phyloP scores from a whole-genome alignment of 2,329 filamentous ascomycete species.

The Fusarium proliferatum region DNA sequence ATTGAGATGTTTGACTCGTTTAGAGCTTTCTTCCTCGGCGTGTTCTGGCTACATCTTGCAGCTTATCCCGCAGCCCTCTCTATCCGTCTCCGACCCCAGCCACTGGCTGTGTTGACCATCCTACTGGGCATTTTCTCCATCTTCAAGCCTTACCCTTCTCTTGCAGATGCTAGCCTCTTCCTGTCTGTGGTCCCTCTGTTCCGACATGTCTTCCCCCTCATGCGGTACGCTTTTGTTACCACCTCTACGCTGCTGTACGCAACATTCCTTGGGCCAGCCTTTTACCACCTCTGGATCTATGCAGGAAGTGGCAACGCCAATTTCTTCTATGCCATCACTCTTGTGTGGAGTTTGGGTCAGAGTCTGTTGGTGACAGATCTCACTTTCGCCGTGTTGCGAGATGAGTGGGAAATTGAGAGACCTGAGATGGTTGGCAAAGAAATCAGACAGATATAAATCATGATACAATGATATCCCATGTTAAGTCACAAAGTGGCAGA shows the following conservation, averaged over 20 bases:
- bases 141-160: slow-evolving; percentile 96
- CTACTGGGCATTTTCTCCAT: slow-evolving; percentile 90
- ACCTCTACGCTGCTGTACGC: slow-evolving; percentile 87
- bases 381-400: slow-evolving; percentile 86
- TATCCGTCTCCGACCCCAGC: slow-evolving; percentile 84
- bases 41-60: slow-evolving; percentile 96
- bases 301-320: slow-evolving; percentile 98
- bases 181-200: slow-evolving; percentile 85
- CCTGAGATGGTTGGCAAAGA: slow-evolving; percentile 92
- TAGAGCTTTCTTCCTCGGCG: slow-evolving; percentile 93
- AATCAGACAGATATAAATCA: slow-evolving; percentile 78
- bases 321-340: slow-evolving; percentile 98
- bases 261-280: slow-evolving; percentile 88
- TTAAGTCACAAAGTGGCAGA: background rate
- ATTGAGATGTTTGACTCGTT: slow-evolving; percentile 99
- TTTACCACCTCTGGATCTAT: slow-evolving; percentile 98
- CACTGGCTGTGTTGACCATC: slow-evolving; percentile 85
- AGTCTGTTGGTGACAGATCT: slow-evolving; percentile 89
- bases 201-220: slow-evolving; percentile 90
- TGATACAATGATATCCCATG: slow-evolving; percentile 4
- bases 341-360: slow-evolving; percentile 96
- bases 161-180: slow-evolving; percentile 89
- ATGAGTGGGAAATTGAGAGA: slow-evolving; percentile 93
- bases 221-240: slow-evolving; percentile 92
- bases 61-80: slow-evolving; percentile 90